Base-by-base conservation (phyloP, 768 basidiomycete genomes). In the Amanita phalloides region DNA sequence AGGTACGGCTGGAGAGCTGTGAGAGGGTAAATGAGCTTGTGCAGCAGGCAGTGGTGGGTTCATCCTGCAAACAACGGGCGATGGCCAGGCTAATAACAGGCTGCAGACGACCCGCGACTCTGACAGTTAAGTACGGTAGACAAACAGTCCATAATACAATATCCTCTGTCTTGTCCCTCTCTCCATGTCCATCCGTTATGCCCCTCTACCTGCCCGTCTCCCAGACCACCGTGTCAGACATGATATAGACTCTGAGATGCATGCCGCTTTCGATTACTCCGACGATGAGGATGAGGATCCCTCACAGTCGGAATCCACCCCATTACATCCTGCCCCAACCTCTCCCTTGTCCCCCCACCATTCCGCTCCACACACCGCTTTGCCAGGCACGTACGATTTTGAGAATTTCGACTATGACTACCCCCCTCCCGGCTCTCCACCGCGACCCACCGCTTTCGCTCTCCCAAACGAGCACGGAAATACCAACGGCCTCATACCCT, bases 381-480 rank as follows among this genome's bases (percentile, higher is more conserved):
- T 58, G 41, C 67, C 73, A 45, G 74, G 74, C 28, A 65, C 73
- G 0, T 92, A 92, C 62, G 81, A 92, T 65, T 92, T 92, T 58
- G 85, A 92, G 65, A 78, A 76, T 47, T 74, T 79, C 32, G 87
- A 90, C 63, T 90, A 86, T 63, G 87, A 81, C 59, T 79, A 76
- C 54, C 86, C 89, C 38, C 89, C 88, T n/a, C 84, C 88, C 10
- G 87, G 86, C 54, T 88, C 86, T 26, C 89, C 87, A 1, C 86
- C 89, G 6, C 68, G 70, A 14, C 80, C 79, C 11, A 79, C 85
- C 5, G 61, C 81, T 13, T 64, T 66, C 21, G 84, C 87, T 2
- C 69, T 86, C 35, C 86, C 86, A 13, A 88, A 86, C 60, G 70
- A 77, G 42, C 69, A 73, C 55, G 88, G 88, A 42, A 90, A 89